Evolutionary conservation across 1,284 basidiomycete species (phyloP), one percentile per base, ranked within the genome.

Genomic region (Peniophora sp.): DNA sequence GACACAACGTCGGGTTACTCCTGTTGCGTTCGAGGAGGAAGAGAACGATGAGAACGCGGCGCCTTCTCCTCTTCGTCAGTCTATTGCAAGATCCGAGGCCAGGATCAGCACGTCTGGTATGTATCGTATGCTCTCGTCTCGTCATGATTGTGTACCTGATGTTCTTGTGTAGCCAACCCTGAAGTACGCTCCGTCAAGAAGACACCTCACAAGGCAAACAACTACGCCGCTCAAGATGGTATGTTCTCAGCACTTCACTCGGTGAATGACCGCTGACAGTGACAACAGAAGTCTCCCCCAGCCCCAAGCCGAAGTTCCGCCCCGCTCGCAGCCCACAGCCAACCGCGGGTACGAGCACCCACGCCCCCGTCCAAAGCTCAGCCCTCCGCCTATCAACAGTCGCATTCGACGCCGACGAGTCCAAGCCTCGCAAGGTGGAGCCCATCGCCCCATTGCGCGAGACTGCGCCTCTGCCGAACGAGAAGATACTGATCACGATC

Each of bases 401-500:
- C 14, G 9, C 24, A 17, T 16, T 14, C 48, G 23, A 51, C 34
- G 47, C n/a, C 19, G 49, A 56, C 12, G 47, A 54, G n/a, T 36
- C 43, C 6, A 32, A 32, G 27, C 12, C 27, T 32, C 27, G 27
- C 27, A 32, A 32, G 27, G 14, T 45, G 9, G 43, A 25, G 34
- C 34, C 45, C 19, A 27, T 50, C 25, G 44, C 27, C 24, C n/a
- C 47, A 9, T 24, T 41, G 11, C 27, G 23, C 20, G 23, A n/a
- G 20, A n/a, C 34, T 19, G 20, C 41, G 14, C 25, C 45, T 3
- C 48, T 32, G 2, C 34, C 48, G 2, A 36, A 47, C 8, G 56
- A 55, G 16, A 58, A 58, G 50, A 49, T 58, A 3, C 34, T 58
- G 24, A 51, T 58, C 36, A 55, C 56, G 17, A 58, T 58, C 46